Conservation (phyloP, 805 yeast genomes). For the Yarrowia phangngaensis region DNA sequence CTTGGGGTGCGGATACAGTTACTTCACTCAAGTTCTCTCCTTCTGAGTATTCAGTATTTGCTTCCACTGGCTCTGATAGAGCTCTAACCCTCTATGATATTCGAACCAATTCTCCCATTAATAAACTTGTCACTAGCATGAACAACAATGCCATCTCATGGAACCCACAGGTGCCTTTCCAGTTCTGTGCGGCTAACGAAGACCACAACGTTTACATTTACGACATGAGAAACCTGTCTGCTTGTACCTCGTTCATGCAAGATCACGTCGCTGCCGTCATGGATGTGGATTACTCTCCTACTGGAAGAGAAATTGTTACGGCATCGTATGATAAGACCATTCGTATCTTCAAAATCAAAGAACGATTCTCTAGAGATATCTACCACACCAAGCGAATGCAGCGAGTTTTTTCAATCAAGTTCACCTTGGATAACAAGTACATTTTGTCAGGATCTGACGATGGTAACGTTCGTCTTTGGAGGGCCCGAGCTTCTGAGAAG, state of each 20-base stretch:
- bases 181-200: constrained; percentile 87
- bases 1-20: constrained; percentile 97
- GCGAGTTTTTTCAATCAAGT: constrained; percentile 77
- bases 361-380: constrained; percentile 91
- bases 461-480: constrained; percentile 92
- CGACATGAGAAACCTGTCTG: constrained; percentile 89
- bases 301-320: constrained; percentile 93
- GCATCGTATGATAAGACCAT: constrained; percentile 94
- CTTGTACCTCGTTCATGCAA: constrained; percentile 79
- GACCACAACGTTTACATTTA: constrained; percentile 92
- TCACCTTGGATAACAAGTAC: constrained; percentile 84
- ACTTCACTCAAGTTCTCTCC: constrained; percentile 78
- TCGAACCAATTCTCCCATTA: constrained; percentile 87
- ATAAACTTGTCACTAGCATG: constrained; percentile 77
- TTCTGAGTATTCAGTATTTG: constrained; percentile 83
- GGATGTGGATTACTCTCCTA: constrained; percentile 93
- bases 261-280: constrained; percentile 95
- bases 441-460: constrained; percentile 91
- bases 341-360: constrained; percentile 66
- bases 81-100: constrained; percentile 86
- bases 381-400: constrained; percentile 99
- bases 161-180: constrained; percentile 98
- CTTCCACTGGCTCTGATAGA: constrained; percentile 87
- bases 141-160: constrained; percentile 83
- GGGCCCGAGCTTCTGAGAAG: constrained; percentile 81